phyloP scores from a whole-genome alignment of 139 green algal species.

The Spirogloea muscicola region DNA sequence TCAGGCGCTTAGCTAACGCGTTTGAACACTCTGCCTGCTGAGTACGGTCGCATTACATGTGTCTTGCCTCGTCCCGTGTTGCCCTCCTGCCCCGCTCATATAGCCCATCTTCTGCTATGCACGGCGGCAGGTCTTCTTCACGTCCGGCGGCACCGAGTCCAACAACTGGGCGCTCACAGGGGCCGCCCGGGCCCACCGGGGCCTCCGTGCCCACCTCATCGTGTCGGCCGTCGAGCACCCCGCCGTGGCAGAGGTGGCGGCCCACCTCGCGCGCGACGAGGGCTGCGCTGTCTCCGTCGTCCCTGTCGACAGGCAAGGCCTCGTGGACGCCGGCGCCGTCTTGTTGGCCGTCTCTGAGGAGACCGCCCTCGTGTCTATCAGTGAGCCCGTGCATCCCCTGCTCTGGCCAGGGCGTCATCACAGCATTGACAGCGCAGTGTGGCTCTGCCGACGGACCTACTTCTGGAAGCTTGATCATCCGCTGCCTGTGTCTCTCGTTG shows the following conservation, averaged over 20 bases:
- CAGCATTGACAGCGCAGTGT: no score
- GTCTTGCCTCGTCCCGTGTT: no score
- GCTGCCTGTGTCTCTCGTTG: background rate
- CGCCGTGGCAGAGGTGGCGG: conserved; percentile 54
- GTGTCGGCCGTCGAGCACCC: conserved; percentile 70
- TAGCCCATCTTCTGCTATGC: no score
- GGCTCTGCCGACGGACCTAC: no score
- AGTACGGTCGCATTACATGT: no score
- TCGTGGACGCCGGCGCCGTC: conserved; percentile 55
- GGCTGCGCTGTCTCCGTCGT: conserved; percentile 57
- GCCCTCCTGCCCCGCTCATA: no score
- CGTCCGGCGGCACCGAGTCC: conserved; percentile 43
- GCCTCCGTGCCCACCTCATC: conserved; percentile 57
- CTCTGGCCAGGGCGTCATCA: no score
- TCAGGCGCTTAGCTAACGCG: no score
- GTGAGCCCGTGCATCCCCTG: conserved; percentile 5
- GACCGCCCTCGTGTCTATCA: conserved; percentile 65
- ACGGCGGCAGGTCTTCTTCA: conserved; percentile 54
- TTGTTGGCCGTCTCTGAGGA: conserved; percentile 41
- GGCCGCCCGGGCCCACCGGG: conserved; percentile 24
- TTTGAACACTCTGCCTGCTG: no score
- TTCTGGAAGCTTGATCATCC: no score
- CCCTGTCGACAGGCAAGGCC: conserved; percentile 55
- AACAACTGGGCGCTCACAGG: conserved; percentile 51
- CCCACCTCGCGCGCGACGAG: conserved; percentile 38